phyloP scores from a whole-genome alignment of 1,284 basidiomycete genomes.

The Fomitopsis schrenkii region DNA sequence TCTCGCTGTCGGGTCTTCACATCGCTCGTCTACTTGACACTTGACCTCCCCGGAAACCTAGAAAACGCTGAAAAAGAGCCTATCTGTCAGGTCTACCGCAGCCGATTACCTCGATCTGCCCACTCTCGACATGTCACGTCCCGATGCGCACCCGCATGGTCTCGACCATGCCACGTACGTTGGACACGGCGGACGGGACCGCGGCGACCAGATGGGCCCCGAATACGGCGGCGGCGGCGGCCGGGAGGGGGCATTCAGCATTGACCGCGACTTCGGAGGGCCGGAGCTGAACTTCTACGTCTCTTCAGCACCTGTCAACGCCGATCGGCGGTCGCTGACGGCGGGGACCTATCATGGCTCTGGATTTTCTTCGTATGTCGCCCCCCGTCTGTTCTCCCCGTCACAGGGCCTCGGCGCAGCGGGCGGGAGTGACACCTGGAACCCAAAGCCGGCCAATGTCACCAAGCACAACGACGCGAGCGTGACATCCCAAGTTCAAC shows the following conservation, averaged over 20 bases:
- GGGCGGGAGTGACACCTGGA: conserved; percentile 14
- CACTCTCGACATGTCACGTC: conserved; percentile 33
- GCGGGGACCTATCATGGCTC: conserved; percentile 13
- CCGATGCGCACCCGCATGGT: conserved; percentile 36
- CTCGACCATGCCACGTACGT: conserved; percentile 35
- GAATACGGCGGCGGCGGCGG: conserved; percentile 15
- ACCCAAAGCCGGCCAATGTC: conserved; percentile 14
- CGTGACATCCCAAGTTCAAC: conserved; percentile 24
- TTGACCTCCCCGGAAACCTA: conserved; percentile 15
- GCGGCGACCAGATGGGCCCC: conserved; percentile 12
- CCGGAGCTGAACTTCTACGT: conserved; percentile 14
- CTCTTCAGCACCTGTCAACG: conserved; percentile 16
- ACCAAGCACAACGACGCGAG: conserved; percentile 16
- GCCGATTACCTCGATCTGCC: conserved; percentile 22
- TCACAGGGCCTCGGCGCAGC: conserved; percentile 19
- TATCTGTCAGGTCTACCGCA: conserved; percentile 6
- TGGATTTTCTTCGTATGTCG: conserved; percentile 20
- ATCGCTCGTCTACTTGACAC: conserved; percentile 17
- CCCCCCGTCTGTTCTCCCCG: conserved; percentile 19
- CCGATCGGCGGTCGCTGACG: conserved; percentile 19
- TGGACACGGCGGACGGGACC: conserved; percentile 14
- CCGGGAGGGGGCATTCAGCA: not conserved
- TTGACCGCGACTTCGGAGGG: not conserved
- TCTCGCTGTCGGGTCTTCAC: conserved; percentile 26
- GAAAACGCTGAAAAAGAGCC: conserved; percentile 9